Evolutionary conservation across 202 grass and related monocot species (phyloP).

Genomic region (Dendrocalamus latiflorus): DNA sequence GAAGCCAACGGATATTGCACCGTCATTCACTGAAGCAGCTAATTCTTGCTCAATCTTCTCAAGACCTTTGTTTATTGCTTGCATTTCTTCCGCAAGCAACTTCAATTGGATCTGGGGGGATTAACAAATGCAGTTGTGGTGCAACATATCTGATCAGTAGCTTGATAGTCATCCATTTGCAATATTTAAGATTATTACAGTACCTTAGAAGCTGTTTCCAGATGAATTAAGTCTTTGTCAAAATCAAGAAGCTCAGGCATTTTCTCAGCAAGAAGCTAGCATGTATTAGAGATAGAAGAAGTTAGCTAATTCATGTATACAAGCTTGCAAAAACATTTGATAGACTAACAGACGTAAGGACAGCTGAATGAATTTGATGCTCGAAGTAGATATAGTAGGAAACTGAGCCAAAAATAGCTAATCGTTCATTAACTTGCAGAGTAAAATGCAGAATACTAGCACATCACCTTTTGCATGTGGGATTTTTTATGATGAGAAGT

Average conservation of each 20-base stretch:
- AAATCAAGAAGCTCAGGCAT: constrained; percentile 97
- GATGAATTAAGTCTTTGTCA: constrained; percentile 89
- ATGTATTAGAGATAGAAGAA: constrained; percentile 9
- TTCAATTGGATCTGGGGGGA: too few species aligned
- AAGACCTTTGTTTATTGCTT: constrained; percentile 96
- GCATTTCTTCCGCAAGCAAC: too few species aligned
- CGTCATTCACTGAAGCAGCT: constrained; percentile 71
- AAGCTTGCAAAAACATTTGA: background rate
- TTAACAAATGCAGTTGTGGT: too few species aligned
- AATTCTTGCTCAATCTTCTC: constrained; percentile 98
- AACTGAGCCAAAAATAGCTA: background rate
- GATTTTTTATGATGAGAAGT: background rate
- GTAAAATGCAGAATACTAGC: background rate
- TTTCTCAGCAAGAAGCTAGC: constrained; percentile 87
- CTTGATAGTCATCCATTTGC: too few species aligned
- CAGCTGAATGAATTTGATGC: background rate
- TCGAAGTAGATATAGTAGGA: too few species aligned
- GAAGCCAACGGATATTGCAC: constrained; percentile 62
- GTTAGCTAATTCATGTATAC: background rate
- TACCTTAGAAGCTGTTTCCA: constrained; percentile 99
- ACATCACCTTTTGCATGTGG: background rate
- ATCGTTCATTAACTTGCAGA: background rate
- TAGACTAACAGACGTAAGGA: background rate
- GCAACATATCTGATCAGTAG: too few species aligned
- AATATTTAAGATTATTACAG: background rate